Evolutionary conservation across 805 yeast genomes (phyloP).

Genomic region (Myxozyma geophila): DNA sequence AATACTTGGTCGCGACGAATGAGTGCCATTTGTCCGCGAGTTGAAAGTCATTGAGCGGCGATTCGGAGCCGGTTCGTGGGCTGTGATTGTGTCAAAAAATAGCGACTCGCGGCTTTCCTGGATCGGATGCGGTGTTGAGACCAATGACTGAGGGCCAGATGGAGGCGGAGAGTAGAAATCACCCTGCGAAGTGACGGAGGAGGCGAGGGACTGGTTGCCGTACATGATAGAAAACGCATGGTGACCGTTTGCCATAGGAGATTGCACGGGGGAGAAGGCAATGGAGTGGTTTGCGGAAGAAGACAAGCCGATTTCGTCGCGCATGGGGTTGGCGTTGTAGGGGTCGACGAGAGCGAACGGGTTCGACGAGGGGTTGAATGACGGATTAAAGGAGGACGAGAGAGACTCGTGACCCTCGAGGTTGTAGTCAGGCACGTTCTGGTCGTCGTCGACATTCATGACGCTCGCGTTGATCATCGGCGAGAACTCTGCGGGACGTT

Average conservation of each 20-base stretch:
- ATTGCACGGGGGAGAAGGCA: slow-evolving; percentile 38
- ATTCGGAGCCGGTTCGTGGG: slow-evolving; percentile 34
- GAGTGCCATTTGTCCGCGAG: slow-evolving; percentile 5
- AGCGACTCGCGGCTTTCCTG: slow-evolving; percentile 37
- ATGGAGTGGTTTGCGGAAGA: slow-evolving; percentile 20
- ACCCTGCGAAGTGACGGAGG: slow-evolving; percentile 33
- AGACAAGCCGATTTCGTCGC: slow-evolving; percentile 48
- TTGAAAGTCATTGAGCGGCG: slow-evolving; percentile 25
- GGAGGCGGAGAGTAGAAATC: slow-evolving; percentile 40
- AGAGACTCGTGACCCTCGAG: slow-evolving; percentile 29
- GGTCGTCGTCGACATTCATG: slow-evolving; percentile 39
- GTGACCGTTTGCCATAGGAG: slow-evolving; percentile 22
- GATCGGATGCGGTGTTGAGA: slow-evolving; percentile 38
- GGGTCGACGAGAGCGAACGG: slow-evolving; percentile 25
- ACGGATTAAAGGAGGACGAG: slow-evolving; percentile 26
- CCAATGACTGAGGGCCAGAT: slow-evolving; percentile 37
- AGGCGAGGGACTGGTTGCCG: slow-evolving; percentile 31
- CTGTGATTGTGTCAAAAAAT: slow-evolving; percentile 36
- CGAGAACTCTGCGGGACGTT: slow-evolving; percentile 40
- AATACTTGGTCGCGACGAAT: slow-evolving; percentile 26
- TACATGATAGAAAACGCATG: slow-evolving; percentile 19
- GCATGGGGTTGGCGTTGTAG: slow-evolving; percentile 4
- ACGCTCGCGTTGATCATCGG: slow-evolving; percentile 30
- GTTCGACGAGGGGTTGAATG: slow-evolving; percentile 22
- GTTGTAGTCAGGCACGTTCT: slow-evolving; percentile 43